Base-by-base conservation (phyloP, 78 protist genomes). In the Tieghemostelium lacteum region DNA sequence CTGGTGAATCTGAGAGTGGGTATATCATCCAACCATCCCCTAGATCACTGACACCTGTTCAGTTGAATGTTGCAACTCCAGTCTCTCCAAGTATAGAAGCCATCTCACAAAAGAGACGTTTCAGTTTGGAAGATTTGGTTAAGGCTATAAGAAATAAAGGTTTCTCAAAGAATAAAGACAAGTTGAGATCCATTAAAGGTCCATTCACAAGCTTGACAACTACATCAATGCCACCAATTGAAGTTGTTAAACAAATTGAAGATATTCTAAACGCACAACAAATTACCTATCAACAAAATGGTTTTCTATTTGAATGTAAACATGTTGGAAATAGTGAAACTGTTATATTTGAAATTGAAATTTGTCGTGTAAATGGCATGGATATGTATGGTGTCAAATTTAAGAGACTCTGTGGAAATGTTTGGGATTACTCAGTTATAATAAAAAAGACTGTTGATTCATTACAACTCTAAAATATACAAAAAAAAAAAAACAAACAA, bases 331-430 rank as follows among this genome's bases (percentile, higher is more conserved):
- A 17, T 1, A 57, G 33, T 36, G 70, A 55, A 39, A 60, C 52
- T 45, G 39, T 42, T 61, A 69, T 12, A 33, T 69, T 83, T 36
- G 73, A 69, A 24, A 83, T 83, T 40, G 91, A 83, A 45, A 72
- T 83, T 3, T 83, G 91, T 29, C 24, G 75, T 33, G 91, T 83
- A 12, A 69, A 42, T 42, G 91, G 91, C 20, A 83, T 69, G 76
- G 91, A 83, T n/a, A 39, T 83, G 71, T 61, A 40, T 57, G 91
- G 91, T 22, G 55, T 83, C n/a, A 83, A 83, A 58, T 83, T 83
- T 58, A 66, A 37, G 22, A 52, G 91, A 70, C 36, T 58, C 22
- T 28, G 55, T 45, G 91, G 91, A 14, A 72, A 83, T 60, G 62
- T 62, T 2, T 69, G 78, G 76, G 20, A 17, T 31, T 83, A 83